These are phyloP conservation scores for Penicillium canariense DNA, from an alignment of 495 filamentous ascomycete genomes.

Conservation along the genomic window DNA sequence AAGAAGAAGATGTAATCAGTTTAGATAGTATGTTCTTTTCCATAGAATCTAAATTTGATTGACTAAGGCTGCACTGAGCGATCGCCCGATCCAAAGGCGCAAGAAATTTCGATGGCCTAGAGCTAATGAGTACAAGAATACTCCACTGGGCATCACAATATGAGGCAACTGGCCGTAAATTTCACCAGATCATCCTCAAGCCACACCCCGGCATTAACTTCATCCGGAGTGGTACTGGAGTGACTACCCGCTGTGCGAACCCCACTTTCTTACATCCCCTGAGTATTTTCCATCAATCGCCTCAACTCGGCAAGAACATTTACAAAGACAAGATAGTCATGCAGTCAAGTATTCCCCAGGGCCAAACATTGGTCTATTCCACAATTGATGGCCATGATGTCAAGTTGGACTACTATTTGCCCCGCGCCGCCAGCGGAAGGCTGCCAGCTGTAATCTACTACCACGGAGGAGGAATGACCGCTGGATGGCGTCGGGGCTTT, in stretches of 20 bases:
- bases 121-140: not conserved
- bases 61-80: too few relatives aligned
- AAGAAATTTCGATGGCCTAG: not conserved
- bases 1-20: slow-evolving; percentile 8
- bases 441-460: slow-evolving; percentile 36
- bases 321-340: not conserved
- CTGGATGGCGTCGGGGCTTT: slow-evolving; percentile 27
- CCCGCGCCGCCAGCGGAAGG: slow-evolving; percentile 7
- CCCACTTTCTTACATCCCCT: not conserved
- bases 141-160: too few relatives aligned
- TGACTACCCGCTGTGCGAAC: not conserved
- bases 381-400: slow-evolving; percentile 30
- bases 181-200: not conserved
- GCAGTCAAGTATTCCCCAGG: not conserved
- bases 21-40: not conserved
- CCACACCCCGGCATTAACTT: slow-evolving; percentile 3
- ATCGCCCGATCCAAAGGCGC: too few relatives aligned
- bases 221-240: not conserved
- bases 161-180: not conserved
- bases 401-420: slow-evolving; percentile 32
- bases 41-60: not conserved
- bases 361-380: slow-evolving; percentile 27
- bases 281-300: not conserved
- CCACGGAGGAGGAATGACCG: slow-evolving; percentile 38
- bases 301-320: not conserved